These are phyloP conservation scores for Macrolepiota albuminosa DNA, from an alignment of 768 basidiomycete species.

Conservation along the genomic window DNA sequence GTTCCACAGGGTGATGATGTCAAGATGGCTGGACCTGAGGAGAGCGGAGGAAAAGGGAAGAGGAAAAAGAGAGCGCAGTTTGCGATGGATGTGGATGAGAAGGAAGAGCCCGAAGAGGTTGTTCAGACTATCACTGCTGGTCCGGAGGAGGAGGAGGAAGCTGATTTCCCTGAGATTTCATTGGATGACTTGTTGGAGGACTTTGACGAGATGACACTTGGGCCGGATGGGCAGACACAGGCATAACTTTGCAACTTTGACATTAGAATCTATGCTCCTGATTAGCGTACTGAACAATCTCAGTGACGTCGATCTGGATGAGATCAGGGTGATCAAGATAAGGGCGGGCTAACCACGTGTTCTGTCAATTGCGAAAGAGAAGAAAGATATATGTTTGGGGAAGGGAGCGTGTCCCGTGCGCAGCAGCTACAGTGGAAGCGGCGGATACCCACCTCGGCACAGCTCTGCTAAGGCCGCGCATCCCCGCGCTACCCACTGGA, in stretches of 20 bases:
- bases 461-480: too few relatives aligned
- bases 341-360: too few relatives aligned
- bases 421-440: too few relatives aligned
- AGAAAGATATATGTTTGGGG: too few relatives aligned
- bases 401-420: too few relatives aligned
- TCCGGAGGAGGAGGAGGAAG: constrained; percentile 52
- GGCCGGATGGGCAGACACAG: constrained; percentile 25
- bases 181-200: constrained; percentile 86
- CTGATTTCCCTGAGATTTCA: constrained; percentile 84
- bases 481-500: too few relatives aligned
- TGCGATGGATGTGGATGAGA: constrained; percentile 68
- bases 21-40: constrained; percentile 45
- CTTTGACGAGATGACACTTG: constrained; percentile 88
- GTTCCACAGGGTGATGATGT: constrained; percentile 29
- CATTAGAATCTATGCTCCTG: background rate
- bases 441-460: too few relatives aligned
- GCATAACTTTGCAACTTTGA: background rate
- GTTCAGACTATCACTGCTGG: constrained; percentile 15
- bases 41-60: constrained; percentile 20
- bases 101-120: constrained; percentile 22
- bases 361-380: too few relatives aligned
- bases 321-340: too few relatives aligned
- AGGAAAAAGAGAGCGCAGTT: constrained; percentile 43
- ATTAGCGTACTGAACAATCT: background rate
- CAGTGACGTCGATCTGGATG: too few relatives aligned